These are phyloP conservation scores for Ogataea sp. DNA, from an alignment of 805 yeast species.

Conservation along the genomic window DNA sequence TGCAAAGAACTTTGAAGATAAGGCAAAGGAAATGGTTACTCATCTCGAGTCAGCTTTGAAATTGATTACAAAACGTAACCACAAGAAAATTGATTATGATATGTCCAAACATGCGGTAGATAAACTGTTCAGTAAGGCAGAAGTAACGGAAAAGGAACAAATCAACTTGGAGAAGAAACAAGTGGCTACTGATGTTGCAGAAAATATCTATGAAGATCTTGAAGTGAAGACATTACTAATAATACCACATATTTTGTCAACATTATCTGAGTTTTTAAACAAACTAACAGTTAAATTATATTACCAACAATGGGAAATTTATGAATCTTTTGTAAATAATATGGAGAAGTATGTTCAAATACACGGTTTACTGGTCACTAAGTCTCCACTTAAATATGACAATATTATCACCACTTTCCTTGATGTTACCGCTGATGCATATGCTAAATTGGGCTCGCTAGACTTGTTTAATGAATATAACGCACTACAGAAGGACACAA, in stretches of 20 bases:
- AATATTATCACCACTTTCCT: conserved; percentile 32
- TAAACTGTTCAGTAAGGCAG: conserved; percentile 22
- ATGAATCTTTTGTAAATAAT: conserved; percentile 23
- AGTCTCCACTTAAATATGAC: conserved; percentile 19
- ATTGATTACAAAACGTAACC: conserved; percentile 35
- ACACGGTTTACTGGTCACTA: conserved; percentile 23
- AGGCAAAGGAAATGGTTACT: conserved; percentile 31
- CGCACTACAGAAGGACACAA: conserved; percentile 27
- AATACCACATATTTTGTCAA: conserved; percentile 37
- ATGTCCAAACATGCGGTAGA: conserved; percentile 30
- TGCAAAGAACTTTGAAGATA: conserved; percentile 22
- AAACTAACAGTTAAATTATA: conserved; percentile 30
- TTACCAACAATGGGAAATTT: conserved; percentile 29
- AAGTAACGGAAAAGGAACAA: conserved; percentile 30
- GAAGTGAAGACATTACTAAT: conserved; percentile 32
- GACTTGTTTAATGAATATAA: conserved; percentile 29
- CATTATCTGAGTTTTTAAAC: conserved; percentile 42
- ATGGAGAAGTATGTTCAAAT: conserved; percentile 18
- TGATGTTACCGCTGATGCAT: conserved; percentile 24
- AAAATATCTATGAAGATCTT: conserved; percentile 24
- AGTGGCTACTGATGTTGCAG: conserved; percentile 22
- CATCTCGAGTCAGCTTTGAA: conserved; percentile 29
- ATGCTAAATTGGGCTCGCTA: conserved; percentile 31
- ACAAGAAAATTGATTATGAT: conserved; percentile 33
- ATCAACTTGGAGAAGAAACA: conserved; percentile 25